A percentile compares a stretch with the other conserved stretches of the same genome.
Evolutionary conservation across 2,329 filamentous ascomycete species (phyloP).

Genomic region (Sphaerulina vaccinii): DNA sequence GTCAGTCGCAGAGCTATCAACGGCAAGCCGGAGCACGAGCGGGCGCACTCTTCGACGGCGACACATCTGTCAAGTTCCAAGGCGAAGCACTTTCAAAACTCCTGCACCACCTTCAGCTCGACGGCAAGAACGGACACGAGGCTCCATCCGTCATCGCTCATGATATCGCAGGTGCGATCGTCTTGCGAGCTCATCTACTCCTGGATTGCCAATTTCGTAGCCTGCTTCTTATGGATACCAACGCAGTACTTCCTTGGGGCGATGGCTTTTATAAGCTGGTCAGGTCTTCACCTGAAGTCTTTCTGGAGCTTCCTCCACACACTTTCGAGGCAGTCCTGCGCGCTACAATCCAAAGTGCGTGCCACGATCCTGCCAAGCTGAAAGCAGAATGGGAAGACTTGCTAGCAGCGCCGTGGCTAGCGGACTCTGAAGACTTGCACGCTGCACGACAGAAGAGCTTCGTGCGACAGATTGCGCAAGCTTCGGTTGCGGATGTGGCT

Average conservation of each 20-base stretch:
- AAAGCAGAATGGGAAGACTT: constrained; percentile 35
- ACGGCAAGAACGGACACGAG: too few species aligned
- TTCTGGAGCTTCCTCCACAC: constrained; percentile 33
- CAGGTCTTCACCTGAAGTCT: constrained; percentile 26
- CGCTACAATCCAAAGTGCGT: constrained; percentile 44
- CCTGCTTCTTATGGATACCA: constrained; percentile 47
- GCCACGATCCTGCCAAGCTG: constrained; percentile 31
- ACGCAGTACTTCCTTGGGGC: constrained; percentile 46
- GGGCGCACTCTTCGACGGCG: constrained; percentile 26
- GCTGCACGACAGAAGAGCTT: constrained; percentile 42
- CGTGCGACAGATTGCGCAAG: constrained; percentile 40
- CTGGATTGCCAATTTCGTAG: constrained; percentile 41
- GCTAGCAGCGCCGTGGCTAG: constrained; percentile 39
- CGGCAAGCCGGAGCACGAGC: constrained; percentile 20
- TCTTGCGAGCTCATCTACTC: constrained; percentile 41
- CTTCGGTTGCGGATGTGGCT: constrained; percentile 39
- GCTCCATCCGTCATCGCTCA: constrained; percentile 47
- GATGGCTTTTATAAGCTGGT: constrained; percentile 47
- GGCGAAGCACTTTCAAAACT: constrained; percentile 42
- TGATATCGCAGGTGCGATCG: constrained; percentile 47
- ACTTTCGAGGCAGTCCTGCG: constrained; percentile 43
- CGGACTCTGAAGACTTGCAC: constrained; percentile 20
- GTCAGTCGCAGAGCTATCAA: constrained; percentile 37
- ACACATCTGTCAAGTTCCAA: constrained; percentile 43
- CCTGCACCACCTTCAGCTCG: constrained; percentile 37